These are phyloP conservation scores for Fragilaria radians DNA, from an alignment of 108 stramenopile species.

Conservation along the genomic window DNA sequence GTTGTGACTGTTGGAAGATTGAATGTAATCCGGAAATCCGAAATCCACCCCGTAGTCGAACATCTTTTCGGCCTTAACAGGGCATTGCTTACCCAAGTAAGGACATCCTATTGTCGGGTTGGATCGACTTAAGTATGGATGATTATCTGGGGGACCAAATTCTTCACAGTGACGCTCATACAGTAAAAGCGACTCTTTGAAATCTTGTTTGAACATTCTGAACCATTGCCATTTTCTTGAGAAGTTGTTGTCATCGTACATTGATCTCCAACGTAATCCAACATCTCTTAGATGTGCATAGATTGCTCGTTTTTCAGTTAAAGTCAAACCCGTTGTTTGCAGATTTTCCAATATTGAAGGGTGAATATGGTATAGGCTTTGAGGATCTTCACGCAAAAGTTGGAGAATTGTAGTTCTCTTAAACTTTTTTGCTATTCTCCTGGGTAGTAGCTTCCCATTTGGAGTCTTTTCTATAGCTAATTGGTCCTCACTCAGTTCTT, in stretches of 20 bases:
- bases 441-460: slow-evolving; percentile 33
- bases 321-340: slow-evolving; percentile 31
- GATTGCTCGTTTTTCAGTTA: slow-evolving; percentile 36
- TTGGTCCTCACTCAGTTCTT: slow-evolving; percentile 19
- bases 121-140: slow-evolving; percentile 4
- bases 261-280: slow-evolving; percentile 8
- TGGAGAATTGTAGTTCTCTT: slow-evolving; percentile 38
- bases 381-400: slow-evolving; percentile 26
- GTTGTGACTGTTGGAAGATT: background rate
- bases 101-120: slow-evolving; percentile 12
- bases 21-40: slow-evolving; percentile 8
- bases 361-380: slow-evolving; percentile 33
- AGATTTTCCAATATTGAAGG: slow-evolving; percentile 28
- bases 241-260: slow-evolving; percentile 11
- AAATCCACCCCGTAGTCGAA: slow-evolving; percentile 25
- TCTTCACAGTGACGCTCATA: slow-evolving; percentile 17
- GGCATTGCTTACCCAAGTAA: slow-evolving; percentile 29
- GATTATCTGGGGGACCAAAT: slow-evolving; percentile 25
- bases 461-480: slow-evolving; percentile 16
- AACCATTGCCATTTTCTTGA: slow-evolving; percentile 28
- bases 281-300: slow-evolving; percentile 28
- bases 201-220: slow-evolving; percentile 26
- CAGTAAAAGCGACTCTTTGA: slow-evolving; percentile 15
- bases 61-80: slow-evolving; percentile 17
- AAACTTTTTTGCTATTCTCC: slow-evolving; percentile 27